Base-by-base conservation (phyloP, 1,284 basidiomycete genomes). In the Moniliophthora roreri region DNA sequence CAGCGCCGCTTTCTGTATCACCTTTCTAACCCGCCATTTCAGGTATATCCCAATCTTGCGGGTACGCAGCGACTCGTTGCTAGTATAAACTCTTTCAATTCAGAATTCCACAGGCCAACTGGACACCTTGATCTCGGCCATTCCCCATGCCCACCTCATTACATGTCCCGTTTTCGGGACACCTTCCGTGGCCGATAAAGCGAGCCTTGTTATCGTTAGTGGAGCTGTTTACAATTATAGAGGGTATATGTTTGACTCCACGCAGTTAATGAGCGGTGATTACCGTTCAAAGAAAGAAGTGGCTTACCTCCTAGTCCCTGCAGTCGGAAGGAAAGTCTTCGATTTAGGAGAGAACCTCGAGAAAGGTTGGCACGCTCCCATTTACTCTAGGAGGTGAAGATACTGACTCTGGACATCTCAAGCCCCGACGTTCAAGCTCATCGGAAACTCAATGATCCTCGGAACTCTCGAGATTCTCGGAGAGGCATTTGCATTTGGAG, bases 281-380 rank as follows among this genome's bases (percentile, higher is more conserved):
- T 89, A 92, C 66, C 82, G 84, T 54, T 86, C 86, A 44, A 95
- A 94, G 76, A 91, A 92, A 67, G 82, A 89, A 63, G 81, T 87
- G 2, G 85, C 87, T 1, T 82, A 91, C 64, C 75, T 89, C 37
- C 73, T 89, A 35, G 80, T 93, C 6, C 93, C 93, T 20, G 83
- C 88, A 4, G 80, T 95, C 48, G 93, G 87, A 20, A 75, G 82
- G 56, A 94, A 93, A 70, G 80, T 85, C 24, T 71, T 87, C 32
- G 87, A 90, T 62, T 74, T 89, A 4, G 88, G 88, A 26, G 85
- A 81, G 18, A 91, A 93, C 64, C 72, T 91, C 28, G 87, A 91
- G 66, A 87, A 90, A 68, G 89, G 89, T 78, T 48, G 50, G 61
- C 18, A 40, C 10, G 4, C 10, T 36, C n/a, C 0, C 24, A 36